A percentile compares a stretch with the other conserved stretches of the same genome.
Conservation (phyloP, 345 rosid species). For the Hirschfeldia incana region DNA sequence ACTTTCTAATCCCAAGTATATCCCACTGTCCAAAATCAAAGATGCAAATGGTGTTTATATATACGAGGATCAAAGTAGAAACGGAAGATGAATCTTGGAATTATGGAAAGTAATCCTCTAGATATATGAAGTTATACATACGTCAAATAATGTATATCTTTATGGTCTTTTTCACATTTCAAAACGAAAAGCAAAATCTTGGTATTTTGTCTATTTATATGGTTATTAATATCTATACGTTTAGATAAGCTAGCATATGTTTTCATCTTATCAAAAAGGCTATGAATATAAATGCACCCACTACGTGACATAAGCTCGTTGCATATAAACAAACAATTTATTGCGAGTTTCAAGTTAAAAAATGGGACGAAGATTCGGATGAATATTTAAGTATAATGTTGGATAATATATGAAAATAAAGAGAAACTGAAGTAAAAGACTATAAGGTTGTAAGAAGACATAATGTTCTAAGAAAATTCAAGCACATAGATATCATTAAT, state of each 20-base stretch:
- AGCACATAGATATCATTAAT: not conserved
- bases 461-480: not conserved
- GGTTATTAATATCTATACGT: conserved; percentile 20
- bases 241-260: conserved; percentile 14
- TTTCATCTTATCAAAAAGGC: conserved; percentile 37
- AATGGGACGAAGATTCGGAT: conserved; percentile 12
- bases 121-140: conserved; percentile 32
- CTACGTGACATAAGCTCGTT: conserved; percentile 34
- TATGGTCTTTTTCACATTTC: conserved; percentile 24
- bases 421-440: not conserved
- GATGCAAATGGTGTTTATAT: conserved; percentile 32
- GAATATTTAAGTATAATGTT: conserved; percentile 1
- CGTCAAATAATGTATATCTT: conserved; percentile 10
- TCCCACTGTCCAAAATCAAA: conserved; percentile 36
- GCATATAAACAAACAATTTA: conserved; percentile 15
- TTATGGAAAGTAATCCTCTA: conserved; percentile 29
- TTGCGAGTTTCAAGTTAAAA: not conserved
- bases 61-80: conserved; percentile 28
- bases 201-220: conserved; percentile 18
- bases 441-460: not conserved
- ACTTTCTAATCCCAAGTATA: conserved; percentile 22
- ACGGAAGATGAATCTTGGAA: conserved; percentile 33
- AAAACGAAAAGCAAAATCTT: conserved; percentile 34
- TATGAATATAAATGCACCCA: conserved; percentile 27
- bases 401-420: not conserved